Percentiles rank a stretch among this genome's conserved stretches.
These are phyloP conservation scores for Lipomyces starkeyi DNA, from an alignment of 805 yeast genomes.

Conservation along the genomic window DNA sequence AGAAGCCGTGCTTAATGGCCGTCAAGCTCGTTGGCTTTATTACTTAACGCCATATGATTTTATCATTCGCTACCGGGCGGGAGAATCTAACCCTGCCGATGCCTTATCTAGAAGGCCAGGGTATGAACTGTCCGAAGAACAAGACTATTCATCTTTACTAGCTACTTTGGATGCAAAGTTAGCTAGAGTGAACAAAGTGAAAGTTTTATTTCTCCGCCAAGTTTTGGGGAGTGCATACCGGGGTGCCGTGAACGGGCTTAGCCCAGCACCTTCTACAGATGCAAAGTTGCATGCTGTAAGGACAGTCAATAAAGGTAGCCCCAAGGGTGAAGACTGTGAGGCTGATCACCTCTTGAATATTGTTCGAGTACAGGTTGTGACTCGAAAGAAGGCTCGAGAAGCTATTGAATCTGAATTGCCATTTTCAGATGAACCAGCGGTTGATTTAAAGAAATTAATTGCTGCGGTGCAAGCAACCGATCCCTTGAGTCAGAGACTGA, in stretches of 20 bases:
- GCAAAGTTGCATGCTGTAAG: neutral
- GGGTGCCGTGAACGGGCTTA: neutral
- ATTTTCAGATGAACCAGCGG: neutral
- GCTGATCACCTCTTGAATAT: neutral
- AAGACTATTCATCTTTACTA: neutral
- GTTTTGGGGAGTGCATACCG: neutral
- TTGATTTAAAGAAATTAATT: neutral
- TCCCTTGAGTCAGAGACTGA: neutral
- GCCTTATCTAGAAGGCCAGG: slow-evolving; percentile 11
- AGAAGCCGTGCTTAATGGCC: slow-evolving; percentile 19
- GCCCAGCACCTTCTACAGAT: neutral
- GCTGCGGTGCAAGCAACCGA: neutral
- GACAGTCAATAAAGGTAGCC: neutral
- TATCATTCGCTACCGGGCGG: slow-evolving; percentile 19
- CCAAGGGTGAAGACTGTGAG: neutral
- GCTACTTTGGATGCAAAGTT: neutral
- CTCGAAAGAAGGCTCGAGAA: neutral
- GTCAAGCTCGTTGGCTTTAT: slow-evolving; percentile 31
- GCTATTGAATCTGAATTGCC: neutral
- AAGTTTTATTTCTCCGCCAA: neutral
- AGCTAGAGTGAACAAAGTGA: neutral
- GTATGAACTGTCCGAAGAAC: neutral
- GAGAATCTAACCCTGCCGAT: slow-evolving; percentile 36
- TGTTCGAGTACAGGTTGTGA: neutral
- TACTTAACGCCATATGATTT: slow-evolving; percentile 31